These are phyloP conservation scores for Lasiodiplodia citricola DNA, from an alignment of 2,329 filamentous ascomycete species.

Conservation along the genomic window DNA sequence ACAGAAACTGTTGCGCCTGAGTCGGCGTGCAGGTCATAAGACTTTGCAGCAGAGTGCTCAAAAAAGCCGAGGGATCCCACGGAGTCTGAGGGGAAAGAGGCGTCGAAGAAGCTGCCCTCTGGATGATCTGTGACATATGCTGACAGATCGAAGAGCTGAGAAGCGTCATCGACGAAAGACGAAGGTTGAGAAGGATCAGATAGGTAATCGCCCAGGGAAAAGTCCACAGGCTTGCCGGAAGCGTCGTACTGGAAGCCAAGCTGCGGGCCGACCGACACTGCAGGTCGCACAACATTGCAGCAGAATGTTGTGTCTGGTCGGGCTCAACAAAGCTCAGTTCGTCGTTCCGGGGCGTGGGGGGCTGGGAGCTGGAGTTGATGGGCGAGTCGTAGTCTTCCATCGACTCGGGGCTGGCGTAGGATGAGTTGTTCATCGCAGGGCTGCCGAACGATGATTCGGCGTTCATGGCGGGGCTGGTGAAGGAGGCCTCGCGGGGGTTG, in stretches of 20 bases:
- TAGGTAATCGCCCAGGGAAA: slow-evolving; percentile 44
- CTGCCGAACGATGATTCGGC: slow-evolving; percentile 32
- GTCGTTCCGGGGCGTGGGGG: slow-evolving; percentile 39
- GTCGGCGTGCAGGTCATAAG: slow-evolving; percentile 52
- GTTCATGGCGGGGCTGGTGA: slow-evolving; percentile 23
- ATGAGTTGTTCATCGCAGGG: slow-evolving; percentile 27
- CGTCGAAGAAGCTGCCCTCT: slow-evolving; percentile 44
- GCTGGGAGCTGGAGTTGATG: slow-evolving; percentile 43
- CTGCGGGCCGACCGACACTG: slow-evolving; percentile 86
- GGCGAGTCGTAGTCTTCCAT: slow-evolving; percentile 48
- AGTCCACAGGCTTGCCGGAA: slow-evolving; percentile 30
- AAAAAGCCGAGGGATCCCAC: slow-evolving; percentile 41
- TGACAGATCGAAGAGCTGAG: slow-evolving; percentile 48
- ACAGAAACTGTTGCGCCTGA: slow-evolving; percentile 52
- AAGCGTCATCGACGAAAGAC: slow-evolving; percentile 32
- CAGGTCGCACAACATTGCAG: slow-evolving; percentile 99
- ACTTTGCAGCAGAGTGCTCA: slow-evolving; percentile 47
- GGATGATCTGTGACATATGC: slow-evolving; percentile 36
- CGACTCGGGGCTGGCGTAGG: slow-evolving; percentile 43
- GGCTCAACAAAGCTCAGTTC: slow-evolving; percentile 60
- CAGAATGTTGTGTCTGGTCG: slow-evolving; percentile 99
- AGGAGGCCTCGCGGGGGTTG: slow-evolving; percentile 41
- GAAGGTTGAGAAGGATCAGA: slow-evolving; percentile 39
- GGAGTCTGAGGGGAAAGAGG: slow-evolving; percentile 38
- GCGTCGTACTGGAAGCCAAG: slow-evolving; percentile 36